Evolutionary conservation across 352 stramenopile genomes (phyloP).

Genomic region (Detonula confervacea): DNA sequence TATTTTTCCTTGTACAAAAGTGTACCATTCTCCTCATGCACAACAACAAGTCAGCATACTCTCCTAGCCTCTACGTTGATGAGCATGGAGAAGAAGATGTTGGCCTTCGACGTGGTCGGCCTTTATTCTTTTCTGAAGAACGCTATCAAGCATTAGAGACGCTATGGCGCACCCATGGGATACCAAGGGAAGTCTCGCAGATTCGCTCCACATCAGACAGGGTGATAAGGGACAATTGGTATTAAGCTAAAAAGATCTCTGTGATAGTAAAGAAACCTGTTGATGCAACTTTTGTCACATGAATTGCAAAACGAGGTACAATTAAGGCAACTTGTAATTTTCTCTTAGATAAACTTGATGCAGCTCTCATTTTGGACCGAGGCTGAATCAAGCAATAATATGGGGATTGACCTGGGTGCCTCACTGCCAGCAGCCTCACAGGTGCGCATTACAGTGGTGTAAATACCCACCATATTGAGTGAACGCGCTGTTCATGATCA

Average conservation of each 20-base stretch:
- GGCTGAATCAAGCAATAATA: too few relatives aligned
- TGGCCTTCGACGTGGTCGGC: slow-evolving; percentile 73
- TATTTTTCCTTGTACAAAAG: slow-evolving; percentile 88
- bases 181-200: slow-evolving; percentile 84
- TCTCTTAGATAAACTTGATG: too few relatives aligned
- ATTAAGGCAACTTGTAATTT: too few relatives aligned
- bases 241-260: slow-evolving; percentile 67
- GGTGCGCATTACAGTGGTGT: too few relatives aligned
- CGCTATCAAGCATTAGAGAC: slow-evolving; percentile 76
- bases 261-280: too few relatives aligned
- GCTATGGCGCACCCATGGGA: slow-evolving; percentile 83
- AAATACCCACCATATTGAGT: too few relatives aligned
- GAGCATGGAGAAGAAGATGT: slow-evolving; percentile 87
- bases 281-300: too few relatives aligned
- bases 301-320: too few relatives aligned
- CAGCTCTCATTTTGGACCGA: too few relatives aligned
- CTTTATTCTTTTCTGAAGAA: slow-evolving; percentile 82
- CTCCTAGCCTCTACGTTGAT: slow-evolving; percentile 85
- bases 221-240: slow-evolving; percentile 87
- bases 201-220: slow-evolving; percentile 85
- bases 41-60: slow-evolving; percentile 87
- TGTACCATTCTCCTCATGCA: slow-evolving; percentile 86
- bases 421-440: too few relatives aligned
- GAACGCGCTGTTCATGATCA: too few relatives aligned
- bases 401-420: too few relatives aligned